phyloP scores from a whole-genome alignment of 2,329 filamentous ascomycete species.

The Neonectria sp. region DNA sequence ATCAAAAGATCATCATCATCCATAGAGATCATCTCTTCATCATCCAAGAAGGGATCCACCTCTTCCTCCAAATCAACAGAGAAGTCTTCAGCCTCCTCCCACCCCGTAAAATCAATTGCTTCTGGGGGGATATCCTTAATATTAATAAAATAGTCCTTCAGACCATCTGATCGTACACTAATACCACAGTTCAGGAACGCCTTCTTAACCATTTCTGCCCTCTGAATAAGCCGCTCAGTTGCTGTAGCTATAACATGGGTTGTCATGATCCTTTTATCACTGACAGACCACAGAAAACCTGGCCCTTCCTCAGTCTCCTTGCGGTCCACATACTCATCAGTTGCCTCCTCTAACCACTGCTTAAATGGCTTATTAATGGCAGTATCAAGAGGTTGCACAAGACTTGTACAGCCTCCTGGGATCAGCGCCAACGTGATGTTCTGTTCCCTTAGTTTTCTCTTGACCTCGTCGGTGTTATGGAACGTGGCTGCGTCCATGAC shows the following conservation, averaged over 20 bases:
- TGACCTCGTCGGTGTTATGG: neutral
- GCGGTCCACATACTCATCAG: neutral
- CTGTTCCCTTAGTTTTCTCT: neutral
- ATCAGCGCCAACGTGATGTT: neutral
- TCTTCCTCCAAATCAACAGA: neutral
- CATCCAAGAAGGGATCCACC: neutral
- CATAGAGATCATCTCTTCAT: neutral
- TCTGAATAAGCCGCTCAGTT: neutral
- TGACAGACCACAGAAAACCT: constrained; percentile 12
- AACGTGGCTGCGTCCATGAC: constrained; percentile 1
- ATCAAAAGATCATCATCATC: neutral
- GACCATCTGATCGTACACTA: constrained; percentile 12
- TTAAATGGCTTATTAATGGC: constrained; percentile 10
- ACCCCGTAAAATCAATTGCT: neutral
- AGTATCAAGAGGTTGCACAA: constrained; percentile 2
- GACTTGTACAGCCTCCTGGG: constrained; percentile 1
- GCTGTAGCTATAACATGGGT: constrained; percentile 10
- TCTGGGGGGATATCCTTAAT: constrained; percentile 4
- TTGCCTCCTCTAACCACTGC: neutral
- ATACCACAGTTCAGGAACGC: constrained; percentile 22
- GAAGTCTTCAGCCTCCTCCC: neutral
- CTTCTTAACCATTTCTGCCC: constrained; percentile 12
- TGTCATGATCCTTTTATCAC: constrained; percentile 21
- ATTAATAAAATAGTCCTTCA: neutral
- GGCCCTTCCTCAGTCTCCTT: neutral